Evolutionary conservation across 257 asterid genomes (phyloP).

Genomic region (Scutellaria galericulata): DNA sequence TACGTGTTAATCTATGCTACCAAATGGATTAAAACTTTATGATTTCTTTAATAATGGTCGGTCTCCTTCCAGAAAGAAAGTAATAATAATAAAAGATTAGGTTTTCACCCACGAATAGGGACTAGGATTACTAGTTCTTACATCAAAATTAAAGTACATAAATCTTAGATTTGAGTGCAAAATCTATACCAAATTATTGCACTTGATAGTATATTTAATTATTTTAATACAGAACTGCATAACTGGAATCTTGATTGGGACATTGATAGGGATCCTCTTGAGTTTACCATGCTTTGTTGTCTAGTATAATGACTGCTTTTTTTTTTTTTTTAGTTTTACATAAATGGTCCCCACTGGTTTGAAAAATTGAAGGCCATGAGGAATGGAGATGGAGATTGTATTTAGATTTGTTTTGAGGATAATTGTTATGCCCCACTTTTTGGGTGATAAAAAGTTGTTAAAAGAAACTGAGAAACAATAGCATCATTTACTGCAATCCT

Average conservation of each 20-base stretch:
- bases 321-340: conserved; percentile 14
- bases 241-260: conserved; percentile 56
- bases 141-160: conserved; percentile 38
- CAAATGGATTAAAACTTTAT: conserved; percentile 36
- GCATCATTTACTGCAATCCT: conserved; percentile 40
- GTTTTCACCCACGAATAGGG: conserved; percentile 50
- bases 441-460: conserved; percentile 19
- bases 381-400: conserved; percentile 39
- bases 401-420: conserved; percentile 36
- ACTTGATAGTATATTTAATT: conserved; percentile 23
- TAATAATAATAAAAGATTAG: conserved; percentile 41
- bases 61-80: conserved; percentile 60
- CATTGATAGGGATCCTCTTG: conserved; percentile 51
- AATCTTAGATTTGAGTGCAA: conserved; percentile 54
- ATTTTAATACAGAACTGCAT: conserved; percentile 33
- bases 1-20: background rate
- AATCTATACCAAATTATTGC: conserved; percentile 62
- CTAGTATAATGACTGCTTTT: conserved; percentile 42
- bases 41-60: conserved; percentile 57
- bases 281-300: conserved; percentile 64
- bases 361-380: conserved; percentile 36
- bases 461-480: conserved; percentile 5
- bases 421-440: conserved; percentile 21
- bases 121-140: conserved; percentile 35
- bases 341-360: conserved; percentile 56